Conservation (phyloP, 2,329 filamentous ascomycete species). For the Colletotrichum coccodes region DNA sequence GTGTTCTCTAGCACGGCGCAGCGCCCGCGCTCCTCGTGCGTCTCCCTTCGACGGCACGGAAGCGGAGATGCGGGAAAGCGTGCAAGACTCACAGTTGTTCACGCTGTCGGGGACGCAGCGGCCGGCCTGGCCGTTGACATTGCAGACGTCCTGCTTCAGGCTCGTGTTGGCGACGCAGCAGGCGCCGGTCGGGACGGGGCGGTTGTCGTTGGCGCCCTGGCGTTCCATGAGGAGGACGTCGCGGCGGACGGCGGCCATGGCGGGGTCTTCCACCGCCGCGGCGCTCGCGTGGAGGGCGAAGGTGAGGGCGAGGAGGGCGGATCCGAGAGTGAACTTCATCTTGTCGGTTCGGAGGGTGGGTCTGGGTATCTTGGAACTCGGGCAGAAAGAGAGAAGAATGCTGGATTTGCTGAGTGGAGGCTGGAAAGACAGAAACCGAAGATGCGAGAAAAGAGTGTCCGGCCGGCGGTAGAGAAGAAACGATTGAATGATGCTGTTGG, state of each 20-base stretch:
- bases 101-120: slow-evolving; percentile 46
- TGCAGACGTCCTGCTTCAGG: slow-evolving; percentile 50
- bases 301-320: slow-evolving; percentile 39
- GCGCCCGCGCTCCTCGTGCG: neutral
- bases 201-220: slow-evolving; percentile 47
- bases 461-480: slow-evolving; percentile 31
- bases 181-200: slow-evolving; percentile 44
- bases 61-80: neutral
- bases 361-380: neutral
- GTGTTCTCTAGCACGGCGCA: no score
- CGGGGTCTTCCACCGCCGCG: slow-evolving; percentile 33
- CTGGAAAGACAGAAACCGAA: neutral
- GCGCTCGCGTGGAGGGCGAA: slow-evolving; percentile 36
- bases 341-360: slow-evolving; percentile 22
- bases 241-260: slow-evolving; percentile 36
- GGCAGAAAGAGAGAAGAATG: neutral
- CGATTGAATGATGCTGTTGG: slow-evolving; percentile 4
- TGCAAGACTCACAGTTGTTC: slow-evolving; percentile 44
- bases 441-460: slow-evolving; percentile 17
- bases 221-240: slow-evolving; percentile 37
- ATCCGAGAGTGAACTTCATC: slow-evolving; percentile 41
- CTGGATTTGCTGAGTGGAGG: neutral
- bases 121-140: slow-evolving; percentile 43
- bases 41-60: no score
- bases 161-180: slow-evolving; percentile 48